A percentile compares a stretch with the other conserved stretches of the same genome.
Conservation (phyloP, 345 rosid genomes). For the Syzygium jambos region DNA sequence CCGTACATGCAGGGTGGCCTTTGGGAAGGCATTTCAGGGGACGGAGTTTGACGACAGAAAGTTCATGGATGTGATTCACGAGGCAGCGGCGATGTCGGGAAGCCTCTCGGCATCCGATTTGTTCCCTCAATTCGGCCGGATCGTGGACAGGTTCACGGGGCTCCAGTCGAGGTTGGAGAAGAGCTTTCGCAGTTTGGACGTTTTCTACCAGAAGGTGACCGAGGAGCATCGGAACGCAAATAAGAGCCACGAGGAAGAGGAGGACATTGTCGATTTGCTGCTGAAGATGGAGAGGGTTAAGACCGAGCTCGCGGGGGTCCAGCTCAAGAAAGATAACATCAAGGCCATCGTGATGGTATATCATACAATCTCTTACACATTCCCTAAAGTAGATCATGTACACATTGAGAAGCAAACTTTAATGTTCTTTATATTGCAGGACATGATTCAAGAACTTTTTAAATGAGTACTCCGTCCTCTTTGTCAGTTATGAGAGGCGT, state of each 20-base stretch:
- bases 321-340: background rate
- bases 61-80: background rate
- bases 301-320: background rate
- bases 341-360: constrained; percentile 3
- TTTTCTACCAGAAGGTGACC: background rate
- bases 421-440: no score
- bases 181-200: background rate
- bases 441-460: no score
- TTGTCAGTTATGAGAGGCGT: background rate
- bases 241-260: background rate
- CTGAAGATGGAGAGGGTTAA: background rate
- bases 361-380: background rate
- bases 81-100: background rate
- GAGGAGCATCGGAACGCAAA: background rate
- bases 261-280: constrained; percentile 17
- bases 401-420: no score
- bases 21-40: constrained; percentile 17
- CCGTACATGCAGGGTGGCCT: constrained; percentile 6
- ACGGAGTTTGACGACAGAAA: background rate
- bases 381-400: background rate
- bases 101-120: constrained; percentile 4
- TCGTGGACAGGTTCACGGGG: constrained; percentile 9
- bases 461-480: background rate
- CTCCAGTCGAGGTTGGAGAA: background rate
- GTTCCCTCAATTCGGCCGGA: constrained; percentile 9